Evolutionary conservation across 352 stramenopile species (phyloP).

Genomic region (Globisporangium barbulae): DNA sequence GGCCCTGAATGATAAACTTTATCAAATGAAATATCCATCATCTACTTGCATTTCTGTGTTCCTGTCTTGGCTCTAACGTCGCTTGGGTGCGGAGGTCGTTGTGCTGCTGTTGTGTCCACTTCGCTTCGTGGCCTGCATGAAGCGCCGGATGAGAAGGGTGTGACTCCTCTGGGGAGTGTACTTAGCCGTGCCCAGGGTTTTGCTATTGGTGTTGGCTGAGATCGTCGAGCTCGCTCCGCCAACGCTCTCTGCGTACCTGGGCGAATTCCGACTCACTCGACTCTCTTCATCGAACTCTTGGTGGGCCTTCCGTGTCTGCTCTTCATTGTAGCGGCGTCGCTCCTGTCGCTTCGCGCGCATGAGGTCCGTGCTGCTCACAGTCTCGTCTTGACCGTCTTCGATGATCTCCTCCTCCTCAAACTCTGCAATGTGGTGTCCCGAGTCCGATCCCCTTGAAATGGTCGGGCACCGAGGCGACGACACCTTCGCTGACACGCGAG

Average conservation of each 20-base stretch:
- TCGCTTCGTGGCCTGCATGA: constrained; percentile 38
- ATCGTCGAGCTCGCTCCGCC: constrained; percentile 19
- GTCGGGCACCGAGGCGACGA: constrained; percentile 10
- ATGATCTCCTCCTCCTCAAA: constrained; percentile 44
- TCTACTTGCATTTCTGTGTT: constrained; percentile 1
- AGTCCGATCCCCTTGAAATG: neutral
- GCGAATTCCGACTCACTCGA: constrained; percentile 15
- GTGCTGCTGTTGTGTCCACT: neutral
- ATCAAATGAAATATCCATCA: constrained; percentile 1
- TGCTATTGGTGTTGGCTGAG: constrained; percentile 15
- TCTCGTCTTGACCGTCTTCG: constrained; percentile 18
- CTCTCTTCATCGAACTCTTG: constrained; percentile 16
- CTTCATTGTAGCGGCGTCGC: constrained; percentile 7
- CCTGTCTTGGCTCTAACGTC: neutral
- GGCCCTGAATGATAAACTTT: neutral
- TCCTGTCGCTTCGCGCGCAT: constrained; percentile 11
- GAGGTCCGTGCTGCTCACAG: constrained; percentile 9
- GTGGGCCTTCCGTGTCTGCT: neutral
- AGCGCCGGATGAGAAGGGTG: constrained; percentile 51
- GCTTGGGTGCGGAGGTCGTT: neutral
- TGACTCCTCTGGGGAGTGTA: constrained; percentile 57
- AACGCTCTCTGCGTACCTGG: constrained; percentile 32
- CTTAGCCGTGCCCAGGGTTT: constrained; percentile 42
- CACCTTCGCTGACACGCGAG: neutral
- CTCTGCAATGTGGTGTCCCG: constrained; percentile 23